Evolutionary conservation across 164 flowering plant species (phyloP), one percentile per base, ranked within the genome.

Genomic region (Amborella trichopoda): DNA sequence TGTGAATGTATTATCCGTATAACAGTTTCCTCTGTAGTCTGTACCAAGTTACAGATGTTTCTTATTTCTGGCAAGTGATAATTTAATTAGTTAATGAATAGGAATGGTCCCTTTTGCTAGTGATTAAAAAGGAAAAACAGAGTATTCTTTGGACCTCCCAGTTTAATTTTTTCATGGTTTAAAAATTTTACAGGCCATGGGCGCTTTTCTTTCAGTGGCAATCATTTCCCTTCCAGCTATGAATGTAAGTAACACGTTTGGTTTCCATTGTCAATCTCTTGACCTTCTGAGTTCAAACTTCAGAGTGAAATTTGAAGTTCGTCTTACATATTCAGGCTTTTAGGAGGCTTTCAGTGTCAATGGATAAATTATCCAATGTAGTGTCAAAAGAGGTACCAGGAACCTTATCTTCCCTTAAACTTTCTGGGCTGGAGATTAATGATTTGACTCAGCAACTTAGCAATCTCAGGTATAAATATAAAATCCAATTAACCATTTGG

Each of bases 321-420:
- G n/a, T 47, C 13, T 25, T 25, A 28, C 16, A 39, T 25, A 26
- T 26, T 12, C 47, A 64, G 68, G 52, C 63, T 19, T 50, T 64
- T 27, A 53, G 56, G 50, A 54, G 32, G 45, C 44, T 64, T 27
- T 48, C 56, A 20, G 49, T 50, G 28, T 58, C 67, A 6, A 33
- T 50, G 63, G 55, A 49, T 44, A 50, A 54, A 39, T 46, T 64
- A 22, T 58, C 56, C n/a, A 54, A 64, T 41, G 68, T 64, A 14
- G 60, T 44, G 23, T 54, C 49, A n/a, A 63, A 64, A 50, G 68
- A 64, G 39, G 56, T 64, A 36, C 68, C 63, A 5, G 68, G 63
- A 41, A 59, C 68, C 27, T 54, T 64, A 40, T 58, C 46, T 36
- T 64, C 68, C 10, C 60, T 64, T 10, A 59, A 64, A 45, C 63